Percentiles rank a stretch among this genome's conserved stretches.
Evolutionary conservation across 305 asterid species (phyloP).

Genomic region (Plantago lanceolata): DNA sequence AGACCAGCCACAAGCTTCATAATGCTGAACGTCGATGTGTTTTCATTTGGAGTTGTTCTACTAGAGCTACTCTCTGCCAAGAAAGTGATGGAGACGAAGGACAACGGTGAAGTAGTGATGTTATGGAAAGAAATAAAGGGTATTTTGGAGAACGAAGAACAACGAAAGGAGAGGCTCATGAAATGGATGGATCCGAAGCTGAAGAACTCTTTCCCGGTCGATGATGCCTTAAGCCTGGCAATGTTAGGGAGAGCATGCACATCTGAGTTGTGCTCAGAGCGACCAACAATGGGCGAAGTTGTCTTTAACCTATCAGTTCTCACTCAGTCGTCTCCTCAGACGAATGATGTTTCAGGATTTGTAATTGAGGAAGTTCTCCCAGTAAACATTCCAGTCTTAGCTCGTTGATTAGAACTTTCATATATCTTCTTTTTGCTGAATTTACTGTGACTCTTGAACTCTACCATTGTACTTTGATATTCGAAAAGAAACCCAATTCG

Average conservation of each 20-base stretch:
- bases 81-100: conserved; percentile 49
- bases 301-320: conserved; percentile 60
- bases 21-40: conserved; percentile 59
- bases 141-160: conserved; percentile 46
- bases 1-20: conserved; percentile 37
- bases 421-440: neutral
- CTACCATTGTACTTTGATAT: too few relatives aligned
- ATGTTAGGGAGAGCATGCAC: conserved; percentile 61
- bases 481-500: too few relatives aligned
- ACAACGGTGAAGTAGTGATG: conserved; percentile 45
- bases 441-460: too few relatives aligned
- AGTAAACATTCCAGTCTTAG: conserved; percentile 41
- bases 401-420: conserved; percentile 39
- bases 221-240: conserved; percentile 64
- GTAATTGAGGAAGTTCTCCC: conserved; percentile 47
- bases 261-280: conserved; percentile 44
- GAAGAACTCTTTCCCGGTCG: conserved; percentile 39
- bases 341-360: conserved; percentile 35
- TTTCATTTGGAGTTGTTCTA: conserved; percentile 66
- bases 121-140: conserved; percentile 55
- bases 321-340: conserved; percentile 50
- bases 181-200: conserved; percentile 63
- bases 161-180: conserved; percentile 47
- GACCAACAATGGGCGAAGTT: conserved; percentile 66
- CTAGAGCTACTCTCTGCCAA: conserved; percentile 70